Evolutionary conservation across 805 yeast genomes (phyloP), one percentile per base, ranked within the genome.

Genomic region (Cyberlindnera xylosilytica): DNA sequence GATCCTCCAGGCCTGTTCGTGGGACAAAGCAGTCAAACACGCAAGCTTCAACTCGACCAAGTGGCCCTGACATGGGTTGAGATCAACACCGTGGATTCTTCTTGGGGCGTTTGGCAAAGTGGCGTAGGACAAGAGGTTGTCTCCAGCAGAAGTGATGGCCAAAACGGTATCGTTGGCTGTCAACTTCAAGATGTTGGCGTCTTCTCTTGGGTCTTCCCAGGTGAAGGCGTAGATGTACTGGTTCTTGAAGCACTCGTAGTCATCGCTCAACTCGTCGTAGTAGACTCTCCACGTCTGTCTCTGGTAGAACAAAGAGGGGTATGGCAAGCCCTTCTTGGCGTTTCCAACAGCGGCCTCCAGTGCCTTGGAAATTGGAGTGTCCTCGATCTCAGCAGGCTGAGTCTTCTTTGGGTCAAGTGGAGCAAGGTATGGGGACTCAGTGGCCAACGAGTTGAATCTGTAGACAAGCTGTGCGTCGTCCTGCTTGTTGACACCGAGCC

Each of bases 151-250:
- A 4, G 95, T 86, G 43, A 86, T 86, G 18, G 91, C 90, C 52
- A 86, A 70, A 3, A 86, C 86, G 1, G 87, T 82, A 57, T 87
- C 95, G 23, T 74, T 71, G 12, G 78, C 63, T 24, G 70, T 67
- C 54, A 86, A 68, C 34, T 79, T 73, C 52, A 86, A 69, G 42
- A 86, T 81, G 38, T 72, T 72, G 46, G 78, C 76, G 65, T 86
- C 95, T 64, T 84, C 93, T 43, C 83, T 73, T 23, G 95, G 95
- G 58, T 87, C 95, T 63, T 86, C 95, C 95, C 95, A 86, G 6
- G 95, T 86, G 63, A 86, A 86, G 4, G 95, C 90, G 58, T 86
- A 87, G 46, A 86, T 87, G 61, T 84, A 86, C 64, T 86, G 89
- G 57, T 83, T 74, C 45, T 76, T 78, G 68, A 86, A 86, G 61